Percentiles rank a stretch among this genome's conserved stretches.
These are phyloP conservation scores for Calocera cornea DNA, from an alignment of 768 basidiomycete genomes.

Conservation along the genomic window DNA sequence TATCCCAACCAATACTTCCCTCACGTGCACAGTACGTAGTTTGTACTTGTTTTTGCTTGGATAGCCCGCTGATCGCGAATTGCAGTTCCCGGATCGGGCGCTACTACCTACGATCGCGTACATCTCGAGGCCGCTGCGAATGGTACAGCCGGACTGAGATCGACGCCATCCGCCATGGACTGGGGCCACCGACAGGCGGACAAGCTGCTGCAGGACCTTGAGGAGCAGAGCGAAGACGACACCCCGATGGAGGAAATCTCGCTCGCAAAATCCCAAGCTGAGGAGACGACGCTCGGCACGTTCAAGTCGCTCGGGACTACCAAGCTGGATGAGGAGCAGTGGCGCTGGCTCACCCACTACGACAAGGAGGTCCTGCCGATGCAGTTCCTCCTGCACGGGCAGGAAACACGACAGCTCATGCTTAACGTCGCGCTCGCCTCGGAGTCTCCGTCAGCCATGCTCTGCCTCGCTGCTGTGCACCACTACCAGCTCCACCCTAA, in stretches of 20 bases:
- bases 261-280: neutral
- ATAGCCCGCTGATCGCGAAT: neutral
- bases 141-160: neutral
- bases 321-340: constrained; percentile 1
- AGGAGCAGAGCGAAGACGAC: neutral
- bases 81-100: neutral
- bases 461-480: neutral
- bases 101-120: neutral
- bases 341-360: constrained; percentile 3
- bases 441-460: neutral
- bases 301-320: neutral
- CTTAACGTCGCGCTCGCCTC: neutral
- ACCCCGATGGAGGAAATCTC: neutral
- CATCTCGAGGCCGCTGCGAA: neutral
- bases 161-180: neutral
- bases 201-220: neutral
- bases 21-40: neutral
- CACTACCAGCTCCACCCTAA: constrained; percentile 2
- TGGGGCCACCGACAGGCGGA: neutral
- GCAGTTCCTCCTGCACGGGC: constrained; percentile 4
- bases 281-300: neutral
- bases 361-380: neutral
- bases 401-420: neutral
- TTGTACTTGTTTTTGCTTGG: neutral
- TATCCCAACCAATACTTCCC: constrained; percentile 4